phyloP scores from a whole-genome alignment of 129 eudicot species.

The Deinandra increscens region DNA sequence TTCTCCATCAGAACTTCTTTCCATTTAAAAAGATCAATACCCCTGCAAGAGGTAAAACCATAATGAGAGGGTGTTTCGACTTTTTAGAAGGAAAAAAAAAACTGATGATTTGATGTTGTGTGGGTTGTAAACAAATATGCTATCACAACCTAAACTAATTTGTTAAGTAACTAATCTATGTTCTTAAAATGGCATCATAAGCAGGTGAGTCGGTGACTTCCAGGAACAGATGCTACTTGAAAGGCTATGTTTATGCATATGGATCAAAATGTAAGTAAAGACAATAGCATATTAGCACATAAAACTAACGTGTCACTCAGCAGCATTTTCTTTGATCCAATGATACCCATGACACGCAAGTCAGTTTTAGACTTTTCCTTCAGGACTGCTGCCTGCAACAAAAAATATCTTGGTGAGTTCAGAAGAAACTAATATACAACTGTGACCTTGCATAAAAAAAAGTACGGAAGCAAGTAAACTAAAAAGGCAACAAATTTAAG shows the following conservation, averaged over 20 bases:
- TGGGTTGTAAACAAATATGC: background rate
- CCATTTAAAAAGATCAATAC: conserved; percentile 81
- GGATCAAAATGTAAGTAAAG: background rate
- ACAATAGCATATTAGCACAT: conserved; percentile 2
- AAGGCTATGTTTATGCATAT: background rate
- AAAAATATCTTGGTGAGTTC: conserved; percentile 15
- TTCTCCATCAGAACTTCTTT: conserved; percentile 64
- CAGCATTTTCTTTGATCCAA: conserved; percentile 77
- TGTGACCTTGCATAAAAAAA: background rate
- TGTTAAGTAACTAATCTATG: background rate
- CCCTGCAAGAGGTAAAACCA: conserved; percentile 47
- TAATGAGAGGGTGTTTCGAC: background rate
- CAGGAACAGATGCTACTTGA: conserved; percentile 9
- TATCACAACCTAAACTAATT: background rate
- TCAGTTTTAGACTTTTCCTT: conserved; percentile 88
- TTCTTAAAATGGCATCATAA: conserved; percentile 2
- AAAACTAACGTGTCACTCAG: conserved; percentile 75
- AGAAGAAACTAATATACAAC: conserved; percentile 9
- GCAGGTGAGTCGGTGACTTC: background rate
- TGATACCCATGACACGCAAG: conserved; percentile 93
- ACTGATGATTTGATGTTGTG: background rate
- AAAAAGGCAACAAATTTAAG: background rate
- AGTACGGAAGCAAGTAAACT: background rate
- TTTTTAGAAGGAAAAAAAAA: background rate
- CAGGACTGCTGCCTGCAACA: conserved; percentile 74